A percentile compares a stretch with the other conserved stretches of the same genome.
Conservation (phyloP, 2,329 filamentous ascomycete genomes). For the Ceratocystis albifundus region DNA sequence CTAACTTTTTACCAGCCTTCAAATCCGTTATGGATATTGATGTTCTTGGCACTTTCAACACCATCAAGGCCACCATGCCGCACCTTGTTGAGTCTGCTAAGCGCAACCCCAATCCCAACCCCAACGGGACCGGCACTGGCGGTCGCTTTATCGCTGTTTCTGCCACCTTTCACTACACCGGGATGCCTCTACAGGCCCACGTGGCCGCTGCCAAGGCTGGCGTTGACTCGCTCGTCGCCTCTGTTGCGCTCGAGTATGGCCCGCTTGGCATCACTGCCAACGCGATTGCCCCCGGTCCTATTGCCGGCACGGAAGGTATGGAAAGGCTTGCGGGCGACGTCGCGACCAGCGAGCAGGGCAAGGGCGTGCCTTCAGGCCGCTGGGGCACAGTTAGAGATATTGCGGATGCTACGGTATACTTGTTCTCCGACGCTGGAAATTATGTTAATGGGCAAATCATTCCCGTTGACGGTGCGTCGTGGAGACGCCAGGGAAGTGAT, state of each 20-base stretch:
- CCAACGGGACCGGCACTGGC: conserved; percentile 52
- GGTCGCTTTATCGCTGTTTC: conserved; percentile 84
- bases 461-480: conserved; percentile 56
- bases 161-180: conserved; percentile 83
- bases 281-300: conserved; percentile 77
- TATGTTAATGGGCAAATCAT: conserved; percentile 76
- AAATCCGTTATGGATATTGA: conserved; percentile 95
- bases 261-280: conserved; percentile 80
- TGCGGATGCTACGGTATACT: conserved; percentile 78
- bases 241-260: conserved; percentile 77
- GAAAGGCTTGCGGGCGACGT: conserved; percentile 43
- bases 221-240: conserved; percentile 71
- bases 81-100: conserved; percentile 63
- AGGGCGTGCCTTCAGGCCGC: conserved; percentile 57
- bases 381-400: conserved; percentile 77
- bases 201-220: conserved; percentile 86
- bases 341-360: conserved; percentile 14
- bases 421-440: conserved; percentile 76
- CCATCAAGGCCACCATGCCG: conserved; percentile 79
- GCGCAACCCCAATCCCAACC: conserved; percentile 44
- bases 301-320: conserved; percentile 74
- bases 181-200: conserved; percentile 74
- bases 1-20: conserved; percentile 47
- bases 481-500: conserved; percentile 38
- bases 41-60: conserved; percentile 86